A percentile compares a stretch with the other conserved stretches of the same genome.
Evolutionary conservation across 2,329 filamentous ascomycete genomes (phyloP).

Genomic region (Diplodia seriata): DNA sequence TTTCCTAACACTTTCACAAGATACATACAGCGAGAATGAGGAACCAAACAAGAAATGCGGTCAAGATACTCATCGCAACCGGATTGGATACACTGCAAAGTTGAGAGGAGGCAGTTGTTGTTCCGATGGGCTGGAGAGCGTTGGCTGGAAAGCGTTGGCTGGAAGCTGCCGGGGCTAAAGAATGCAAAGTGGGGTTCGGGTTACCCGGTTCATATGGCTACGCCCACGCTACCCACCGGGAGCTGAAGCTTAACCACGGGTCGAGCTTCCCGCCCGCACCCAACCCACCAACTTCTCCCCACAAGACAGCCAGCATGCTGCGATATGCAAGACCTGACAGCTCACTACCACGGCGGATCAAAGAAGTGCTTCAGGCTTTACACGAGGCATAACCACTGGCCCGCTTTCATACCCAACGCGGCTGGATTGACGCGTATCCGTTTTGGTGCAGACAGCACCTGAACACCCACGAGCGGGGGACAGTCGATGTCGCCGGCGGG

Average conservation of each 20-base stretch:
- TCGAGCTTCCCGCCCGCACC: not conserved
- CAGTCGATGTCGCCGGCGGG: not conserved
- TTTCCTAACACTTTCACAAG: too few species aligned
- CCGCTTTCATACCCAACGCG: not conserved
- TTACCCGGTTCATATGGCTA: not conserved
- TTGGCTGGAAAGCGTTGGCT: not conserved
- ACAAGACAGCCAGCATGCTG: not conserved
- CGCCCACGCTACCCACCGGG: not conserved
- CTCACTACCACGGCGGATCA: too few species aligned
- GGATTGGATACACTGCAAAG: not conserved
- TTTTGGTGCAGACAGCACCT: not conserved
- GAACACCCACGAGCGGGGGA: not conserved
- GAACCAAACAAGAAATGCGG: not conserved
- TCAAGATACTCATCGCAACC: not conserved
- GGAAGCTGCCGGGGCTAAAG: not conserved
- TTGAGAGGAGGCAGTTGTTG: not conserved
- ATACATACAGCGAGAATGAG: not conserved
- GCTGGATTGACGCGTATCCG: not conserved
- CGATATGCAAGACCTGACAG: too few species aligned
- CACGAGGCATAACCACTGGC: not conserved
- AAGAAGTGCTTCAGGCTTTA: not conserved
- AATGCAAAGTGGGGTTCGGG: not conserved
- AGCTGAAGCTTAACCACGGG: not conserved
- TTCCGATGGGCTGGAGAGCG: not conserved
- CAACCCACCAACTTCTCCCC: not conserved